Evolutionary conservation across 192 early-diverging fungal species (phyloP).

Genomic region (Martensiomyces pterosporus): DNA sequence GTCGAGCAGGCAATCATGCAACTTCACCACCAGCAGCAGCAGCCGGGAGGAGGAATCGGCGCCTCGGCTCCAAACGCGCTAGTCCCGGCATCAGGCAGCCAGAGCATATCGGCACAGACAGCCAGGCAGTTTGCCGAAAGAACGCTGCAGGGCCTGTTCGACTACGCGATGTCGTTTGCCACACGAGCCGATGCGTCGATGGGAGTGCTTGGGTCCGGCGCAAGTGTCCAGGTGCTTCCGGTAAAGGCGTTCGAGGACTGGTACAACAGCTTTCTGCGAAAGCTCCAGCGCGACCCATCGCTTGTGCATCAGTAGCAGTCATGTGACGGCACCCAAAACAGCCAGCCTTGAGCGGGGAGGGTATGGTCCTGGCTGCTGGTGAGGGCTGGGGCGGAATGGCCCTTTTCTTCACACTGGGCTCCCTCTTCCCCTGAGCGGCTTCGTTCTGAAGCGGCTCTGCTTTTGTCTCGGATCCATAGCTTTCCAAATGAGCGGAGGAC

Average conservation of each 20-base stretch:
- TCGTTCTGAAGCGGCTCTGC: constrained; percentile 28
- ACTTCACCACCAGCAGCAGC: constrained; percentile 19
- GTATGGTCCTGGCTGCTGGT: too few species aligned
- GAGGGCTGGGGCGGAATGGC: too few species aligned
- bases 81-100: constrained; percentile 15
- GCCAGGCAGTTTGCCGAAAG: constrained; percentile 57
- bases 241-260: constrained; percentile 74
- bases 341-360: too few species aligned
- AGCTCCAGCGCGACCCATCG: constrained; percentile 67
- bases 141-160: constrained; percentile 65
- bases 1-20: constrained; percentile 63
- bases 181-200: constrained; percentile 53
- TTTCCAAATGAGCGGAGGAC: too few species aligned
- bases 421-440: constrained; percentile 4
- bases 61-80: constrained; percentile 22
- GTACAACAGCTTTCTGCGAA: constrained; percentile 72
- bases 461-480: constrained; percentile 24
- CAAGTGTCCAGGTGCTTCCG: constrained; percentile 51
- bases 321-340: constrained; percentile 30
- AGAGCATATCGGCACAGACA: constrained; percentile 24
- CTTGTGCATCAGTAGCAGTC: too few species aligned
- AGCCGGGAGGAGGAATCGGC: constrained; percentile 2
- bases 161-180: constrained; percentile 71
- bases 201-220: constrained; percentile 41
- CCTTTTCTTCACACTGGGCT: constrained; percentile 7